Percentiles rank a stretch among this genome's conserved stretches.
These are phyloP conservation scores for Chlamydomonas sp. DNA, from an alignment of 139 green algal species.

Conservation along the genomic window DNA sequence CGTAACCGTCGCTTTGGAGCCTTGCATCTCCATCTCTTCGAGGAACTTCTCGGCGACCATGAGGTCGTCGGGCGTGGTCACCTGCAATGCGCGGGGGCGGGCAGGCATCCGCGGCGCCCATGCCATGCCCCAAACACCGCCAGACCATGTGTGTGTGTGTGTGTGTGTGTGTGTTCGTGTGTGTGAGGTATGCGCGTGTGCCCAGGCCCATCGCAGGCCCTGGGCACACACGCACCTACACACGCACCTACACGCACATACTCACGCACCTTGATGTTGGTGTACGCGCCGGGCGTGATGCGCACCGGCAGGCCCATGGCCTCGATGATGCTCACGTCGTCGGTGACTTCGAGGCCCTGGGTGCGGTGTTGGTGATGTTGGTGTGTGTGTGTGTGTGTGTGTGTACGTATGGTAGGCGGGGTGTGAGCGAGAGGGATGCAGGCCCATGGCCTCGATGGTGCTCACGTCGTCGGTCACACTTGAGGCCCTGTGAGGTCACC, in stretches of 20 bases:
- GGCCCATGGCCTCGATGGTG: too few species aligned
- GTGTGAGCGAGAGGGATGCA: too few species aligned
- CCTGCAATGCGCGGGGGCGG: conserved; percentile 17
- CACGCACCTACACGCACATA: neutral
- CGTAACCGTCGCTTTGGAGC: too few species aligned
- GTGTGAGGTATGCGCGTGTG: too few species aligned
- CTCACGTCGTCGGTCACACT: conserved; percentile 60
- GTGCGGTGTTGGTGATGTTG: too few species aligned
- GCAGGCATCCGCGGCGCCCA: neutral
- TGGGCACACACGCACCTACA: neutral
- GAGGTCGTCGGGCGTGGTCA: conserved; percentile 76
- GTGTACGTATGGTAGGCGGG: too few species aligned
- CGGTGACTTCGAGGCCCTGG: conserved; percentile 84
- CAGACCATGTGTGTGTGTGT: too few species aligned
- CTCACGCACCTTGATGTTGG: conserved; percentile 94
- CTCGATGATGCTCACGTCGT: conserved; percentile 97
- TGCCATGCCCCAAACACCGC: too few species aligned
- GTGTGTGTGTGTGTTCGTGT: too few species aligned
- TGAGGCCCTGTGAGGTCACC: conserved; percentile 72
- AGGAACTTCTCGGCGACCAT: conserved; percentile 74
- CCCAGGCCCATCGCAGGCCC: neutral
- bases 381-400: too few species aligned
- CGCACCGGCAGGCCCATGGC: conserved; percentile 82
- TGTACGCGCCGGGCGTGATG: conserved; percentile 88
- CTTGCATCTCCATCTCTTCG: conserved; percentile 30